phyloP scores from a whole-genome alignment of 129 eudicot genomes.

The Dittrichia graveolens region DNA sequence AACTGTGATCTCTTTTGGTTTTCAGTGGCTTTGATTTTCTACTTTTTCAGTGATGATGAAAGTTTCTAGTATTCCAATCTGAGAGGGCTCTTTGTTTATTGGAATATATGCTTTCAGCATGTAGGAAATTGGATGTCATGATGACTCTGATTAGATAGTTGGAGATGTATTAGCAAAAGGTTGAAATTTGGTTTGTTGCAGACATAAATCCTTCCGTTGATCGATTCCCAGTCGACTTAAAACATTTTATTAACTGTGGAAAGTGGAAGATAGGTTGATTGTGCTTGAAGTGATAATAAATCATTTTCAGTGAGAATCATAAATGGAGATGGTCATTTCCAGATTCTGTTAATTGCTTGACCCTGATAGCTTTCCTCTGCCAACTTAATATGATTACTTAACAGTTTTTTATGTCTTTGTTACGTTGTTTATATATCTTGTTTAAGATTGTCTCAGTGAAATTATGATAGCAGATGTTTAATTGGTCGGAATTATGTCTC shows the following conservation, averaged over 20 bases:
- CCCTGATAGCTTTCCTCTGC: conserved; percentile 18
- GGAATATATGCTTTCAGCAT: conserved; percentile 1
- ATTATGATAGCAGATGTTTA: conserved; percentile 1
- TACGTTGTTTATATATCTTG: not conserved
- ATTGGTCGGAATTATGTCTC: conserved; percentile 17
- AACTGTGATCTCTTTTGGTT: not conserved
- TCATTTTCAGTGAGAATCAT: not conserved
- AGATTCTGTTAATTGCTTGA: conserved; percentile 4
- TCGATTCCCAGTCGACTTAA: not conserved
- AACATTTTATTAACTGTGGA: conserved; percentile 12
- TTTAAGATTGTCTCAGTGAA: not conserved
- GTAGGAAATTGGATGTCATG: conserved; percentile 3
- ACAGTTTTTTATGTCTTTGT: not conserved
- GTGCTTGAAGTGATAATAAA: conserved; percentile 13
- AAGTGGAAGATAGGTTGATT: conserved; percentile 19
- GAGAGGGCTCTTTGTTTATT: conserved; percentile 19
- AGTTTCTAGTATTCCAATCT: not conserved
- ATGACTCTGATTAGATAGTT: conserved; percentile 11
- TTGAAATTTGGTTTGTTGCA: not conserved
- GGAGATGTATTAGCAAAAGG: conserved; percentile 21
- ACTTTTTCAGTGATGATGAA: not conserved
- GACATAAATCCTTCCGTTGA: not conserved
- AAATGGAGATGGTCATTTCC: not conserved
- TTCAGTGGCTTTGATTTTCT: not conserved
- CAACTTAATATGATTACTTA: conserved; percentile 14